phyloP scores from a whole-genome alignment of 1,139 yeast species.

The Hyphopichia burtonii region DNA sequence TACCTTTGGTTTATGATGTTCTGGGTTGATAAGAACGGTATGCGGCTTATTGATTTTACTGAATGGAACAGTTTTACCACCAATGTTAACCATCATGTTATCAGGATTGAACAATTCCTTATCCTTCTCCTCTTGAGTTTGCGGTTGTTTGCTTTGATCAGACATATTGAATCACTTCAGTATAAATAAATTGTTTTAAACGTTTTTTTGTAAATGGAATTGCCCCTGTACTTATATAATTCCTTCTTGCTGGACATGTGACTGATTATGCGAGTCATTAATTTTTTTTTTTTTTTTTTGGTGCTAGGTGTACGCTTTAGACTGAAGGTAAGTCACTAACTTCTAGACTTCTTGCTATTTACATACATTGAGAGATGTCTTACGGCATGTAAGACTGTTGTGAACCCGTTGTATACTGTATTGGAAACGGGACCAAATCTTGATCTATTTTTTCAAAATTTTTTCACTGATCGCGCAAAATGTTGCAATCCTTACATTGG shows the following conservation, averaged over 20 bases:
- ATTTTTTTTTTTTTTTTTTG: not conserved
- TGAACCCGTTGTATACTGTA: too few species aligned
- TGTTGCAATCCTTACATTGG: too few species aligned
- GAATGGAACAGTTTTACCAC: constrained; percentile 39
- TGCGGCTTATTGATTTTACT: constrained; percentile 42
- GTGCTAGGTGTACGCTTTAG: not conserved
- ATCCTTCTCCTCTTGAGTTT: constrained; percentile 16
- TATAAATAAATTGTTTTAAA: not conserved
- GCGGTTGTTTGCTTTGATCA: not conserved
- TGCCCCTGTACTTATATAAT: not conserved
- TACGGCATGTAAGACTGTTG: too few species aligned
- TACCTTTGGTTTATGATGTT: constrained; percentile 18
- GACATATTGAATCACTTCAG: not conserved
- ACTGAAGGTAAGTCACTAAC: too few species aligned
- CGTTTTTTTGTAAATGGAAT: not conserved
- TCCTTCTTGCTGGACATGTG: constrained; percentile 5
- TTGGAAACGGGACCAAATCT: too few species aligned
- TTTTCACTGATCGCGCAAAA: too few species aligned
- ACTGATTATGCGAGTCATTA: constrained; percentile 2
- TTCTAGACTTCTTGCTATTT: too few species aligned
- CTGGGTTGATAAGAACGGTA: constrained; percentile 18
- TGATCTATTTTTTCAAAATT: too few species aligned
- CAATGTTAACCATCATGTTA: constrained; percentile 32
- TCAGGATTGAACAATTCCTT: constrained; percentile 18
- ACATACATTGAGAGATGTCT: too few species aligned